Conservation (phyloP, 1,284 basidiomycete genomes). For the Butyriboletus pseudospeciosus region DNA sequence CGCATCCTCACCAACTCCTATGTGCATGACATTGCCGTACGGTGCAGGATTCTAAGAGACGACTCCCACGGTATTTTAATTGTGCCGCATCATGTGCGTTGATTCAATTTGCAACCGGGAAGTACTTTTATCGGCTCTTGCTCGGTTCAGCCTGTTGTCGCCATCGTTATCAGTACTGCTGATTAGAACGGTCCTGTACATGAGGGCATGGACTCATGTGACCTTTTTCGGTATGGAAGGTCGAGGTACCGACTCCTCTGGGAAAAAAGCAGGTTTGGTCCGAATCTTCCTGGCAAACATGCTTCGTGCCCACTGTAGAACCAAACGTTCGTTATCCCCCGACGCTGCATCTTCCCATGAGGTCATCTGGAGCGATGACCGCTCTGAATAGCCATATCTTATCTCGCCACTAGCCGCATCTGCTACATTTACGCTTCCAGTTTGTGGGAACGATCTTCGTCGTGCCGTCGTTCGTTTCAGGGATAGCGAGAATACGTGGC, state of each 20-base stretch:
- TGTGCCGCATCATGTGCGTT: background rate
- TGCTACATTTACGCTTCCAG: background rate
- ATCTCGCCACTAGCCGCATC: constrained; percentile 3
- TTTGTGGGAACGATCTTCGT: background rate
- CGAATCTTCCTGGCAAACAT: background rate
- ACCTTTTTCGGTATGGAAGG: background rate
- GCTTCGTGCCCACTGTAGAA: background rate
- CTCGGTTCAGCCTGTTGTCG: constrained; percentile 5
- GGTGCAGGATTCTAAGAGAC: background rate
- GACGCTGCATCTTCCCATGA: background rate
- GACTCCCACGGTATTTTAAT: background rate
- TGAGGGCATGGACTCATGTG: constrained; percentile 7
- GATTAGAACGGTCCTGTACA: background rate
- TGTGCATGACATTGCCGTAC: background rate
- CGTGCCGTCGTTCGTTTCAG: background rate
- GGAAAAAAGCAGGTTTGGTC: too few relatives aligned
- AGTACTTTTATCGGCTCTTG: background rate
- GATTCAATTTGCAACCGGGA: background rate
- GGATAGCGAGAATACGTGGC: background rate
- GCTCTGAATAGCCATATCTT: constrained; percentile 5
- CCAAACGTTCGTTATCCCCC: too few relatives aligned
- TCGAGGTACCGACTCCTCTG: background rate
- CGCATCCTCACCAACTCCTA: background rate
- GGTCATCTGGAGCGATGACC: background rate
- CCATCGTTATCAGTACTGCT: constrained; percentile 14